These are phyloP conservation scores for Aspergillus wentii DNA, from an alignment of 495 filamentous ascomycete species.

Conservation along the genomic window DNA sequence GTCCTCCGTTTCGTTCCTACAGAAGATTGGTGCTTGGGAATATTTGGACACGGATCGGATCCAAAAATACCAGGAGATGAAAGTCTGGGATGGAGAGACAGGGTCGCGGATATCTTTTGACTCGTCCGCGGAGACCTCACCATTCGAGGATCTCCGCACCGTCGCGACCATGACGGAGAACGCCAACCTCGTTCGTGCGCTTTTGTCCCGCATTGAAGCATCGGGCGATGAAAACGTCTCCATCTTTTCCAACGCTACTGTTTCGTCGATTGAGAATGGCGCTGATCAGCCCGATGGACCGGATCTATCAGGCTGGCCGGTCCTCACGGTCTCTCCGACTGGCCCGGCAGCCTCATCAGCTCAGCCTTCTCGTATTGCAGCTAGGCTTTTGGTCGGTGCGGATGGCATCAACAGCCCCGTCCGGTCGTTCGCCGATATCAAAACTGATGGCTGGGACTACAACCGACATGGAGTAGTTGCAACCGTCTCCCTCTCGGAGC, in stretches of 20 bases:
- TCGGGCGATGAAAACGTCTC: slow-evolving; percentile 57
- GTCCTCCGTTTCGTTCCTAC: slow-evolving; percentile 64
- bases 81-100: slow-evolving; percentile 93
- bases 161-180: slow-evolving; percentile 99
- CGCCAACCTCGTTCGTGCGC: slow-evolving; percentile 71
- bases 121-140: slow-evolving; percentile 50
- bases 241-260: slow-evolving; percentile 68
- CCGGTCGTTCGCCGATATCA: slow-evolving; percentile 80
- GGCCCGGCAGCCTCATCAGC: slow-evolving; percentile 17
- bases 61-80: slow-evolving; percentile 87
- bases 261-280: slow-evolving; percentile 73
- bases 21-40: slow-evolving; percentile 82
- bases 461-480: slow-evolving; percentile 85
- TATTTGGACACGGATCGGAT: slow-evolving; percentile 64
- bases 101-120: slow-evolving; percentile 86
- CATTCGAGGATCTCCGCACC: slow-evolving; percentile 45
- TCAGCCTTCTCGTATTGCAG: slow-evolving; percentile 52
- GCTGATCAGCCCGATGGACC: slow-evolving; percentile 55
- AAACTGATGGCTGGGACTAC: slow-evolving; percentile 90
- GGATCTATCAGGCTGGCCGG: slow-evolving; percentile 82
- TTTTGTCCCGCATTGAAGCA: slow-evolving; percentile 65
- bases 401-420: slow-evolving; percentile 95
- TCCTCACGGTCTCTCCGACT: slow-evolving; percentile 59
- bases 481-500: slow-evolving; percentile 65
- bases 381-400: slow-evolving; percentile 84